Evolutionary conservation across 2,329 filamentous ascomycete genomes (phyloP).

Genomic region (Monilinia aucupariae): DNA sequence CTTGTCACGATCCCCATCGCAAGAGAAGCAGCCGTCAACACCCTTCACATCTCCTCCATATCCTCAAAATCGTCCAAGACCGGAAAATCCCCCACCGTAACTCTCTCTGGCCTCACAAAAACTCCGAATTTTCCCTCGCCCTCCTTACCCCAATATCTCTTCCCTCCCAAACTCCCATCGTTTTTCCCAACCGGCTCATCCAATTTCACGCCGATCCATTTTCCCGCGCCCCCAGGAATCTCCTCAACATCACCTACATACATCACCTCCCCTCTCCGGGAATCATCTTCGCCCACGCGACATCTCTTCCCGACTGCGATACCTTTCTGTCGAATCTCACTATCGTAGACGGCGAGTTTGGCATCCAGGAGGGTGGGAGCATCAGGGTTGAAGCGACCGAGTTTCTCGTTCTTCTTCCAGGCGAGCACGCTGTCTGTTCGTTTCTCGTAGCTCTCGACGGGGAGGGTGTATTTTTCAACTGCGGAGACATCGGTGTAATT

Average conservation of each 20-base stretch:
- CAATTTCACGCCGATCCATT: slow-evolving; percentile 69
- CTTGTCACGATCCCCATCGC: background rate
- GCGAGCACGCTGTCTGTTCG: slow-evolving; percentile 84
- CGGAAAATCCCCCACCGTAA: slow-evolving; percentile 70
- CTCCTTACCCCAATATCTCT: slow-evolving; percentile 57
- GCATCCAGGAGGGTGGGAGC: slow-evolving; percentile 69
- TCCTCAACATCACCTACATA: slow-evolving; percentile 71
- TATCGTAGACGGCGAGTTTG: slow-evolving; percentile 61
- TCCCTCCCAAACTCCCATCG: slow-evolving; percentile 64
- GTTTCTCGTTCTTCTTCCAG: slow-evolving; percentile 91
- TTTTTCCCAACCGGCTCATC: slow-evolving; percentile 82
- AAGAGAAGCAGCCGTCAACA: background rate
- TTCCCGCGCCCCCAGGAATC: slow-evolving; percentile 58
- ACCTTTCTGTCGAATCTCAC: slow-evolving; percentile 65
- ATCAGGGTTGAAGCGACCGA: slow-evolving; percentile 91
- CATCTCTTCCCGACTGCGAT: slow-evolving; percentile 59
- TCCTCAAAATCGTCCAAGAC: slow-evolving; percentile 68
- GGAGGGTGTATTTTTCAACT: slow-evolving; percentile 87
- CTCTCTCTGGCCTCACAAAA: slow-evolving; percentile 71
- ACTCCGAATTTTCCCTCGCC: slow-evolving; percentile 61
- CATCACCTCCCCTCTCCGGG: slow-evolving; percentile 59
- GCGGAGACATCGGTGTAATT: slow-evolving; percentile 77
- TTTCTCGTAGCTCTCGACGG: slow-evolving; percentile 77
- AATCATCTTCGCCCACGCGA: slow-evolving; percentile 61
- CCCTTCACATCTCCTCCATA: slow-evolving; percentile 63